phyloP scores from a whole-genome alignment of 805 yeast genomes.

The Priceomyces medius region DNA sequence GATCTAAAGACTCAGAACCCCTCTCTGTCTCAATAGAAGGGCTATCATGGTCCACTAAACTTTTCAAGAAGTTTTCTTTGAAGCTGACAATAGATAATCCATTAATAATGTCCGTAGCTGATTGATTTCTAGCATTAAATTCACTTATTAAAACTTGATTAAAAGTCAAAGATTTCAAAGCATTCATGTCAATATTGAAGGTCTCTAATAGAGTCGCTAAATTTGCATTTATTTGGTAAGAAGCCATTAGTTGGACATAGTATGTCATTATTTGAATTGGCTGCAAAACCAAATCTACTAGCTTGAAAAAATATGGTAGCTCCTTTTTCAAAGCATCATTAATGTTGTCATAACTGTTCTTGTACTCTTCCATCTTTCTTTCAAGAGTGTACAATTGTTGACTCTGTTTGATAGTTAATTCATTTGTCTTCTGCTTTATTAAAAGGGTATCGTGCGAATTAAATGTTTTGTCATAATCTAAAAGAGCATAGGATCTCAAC shows the following conservation, averaged over 20 bases:
- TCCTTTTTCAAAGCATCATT: constrained; percentile 45
- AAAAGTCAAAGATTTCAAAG: constrained; percentile 1
- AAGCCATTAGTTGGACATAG: constrained; percentile 35
- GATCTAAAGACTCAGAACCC: constrained; percentile 1
- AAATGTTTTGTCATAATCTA: constrained; percentile 37
- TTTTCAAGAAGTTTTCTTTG: constrained; percentile 18
- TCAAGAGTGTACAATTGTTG: constrained; percentile 23
- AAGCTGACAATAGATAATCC: constrained; percentile 22
- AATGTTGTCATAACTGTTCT: constrained; percentile 29
- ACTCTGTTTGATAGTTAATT: constrained; percentile 27
- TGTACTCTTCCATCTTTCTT: constrained; percentile 23
- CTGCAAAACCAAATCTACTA: constrained; percentile 28
- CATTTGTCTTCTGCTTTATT: constrained; percentile 38
- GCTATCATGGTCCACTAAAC: constrained; percentile 8
- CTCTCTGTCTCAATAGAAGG: background rate
- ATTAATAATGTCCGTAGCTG: constrained; percentile 14
- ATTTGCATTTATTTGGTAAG: constrained; percentile 27
- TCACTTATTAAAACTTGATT: constrained; percentile 7
- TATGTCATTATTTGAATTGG: constrained; percentile 34
- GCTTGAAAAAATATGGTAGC: constrained; percentile 42
- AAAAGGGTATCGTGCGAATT: constrained; percentile 26
- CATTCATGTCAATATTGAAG: constrained; percentile 11
- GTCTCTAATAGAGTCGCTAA: constrained; percentile 17
- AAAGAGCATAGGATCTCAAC: constrained; percentile 30
- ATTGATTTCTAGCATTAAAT: constrained; percentile 9